These are phyloP conservation scores for Lachnellula cervina DNA, from an alignment of 2,329 filamentous ascomycete genomes.

Conservation along the genomic window DNA sequence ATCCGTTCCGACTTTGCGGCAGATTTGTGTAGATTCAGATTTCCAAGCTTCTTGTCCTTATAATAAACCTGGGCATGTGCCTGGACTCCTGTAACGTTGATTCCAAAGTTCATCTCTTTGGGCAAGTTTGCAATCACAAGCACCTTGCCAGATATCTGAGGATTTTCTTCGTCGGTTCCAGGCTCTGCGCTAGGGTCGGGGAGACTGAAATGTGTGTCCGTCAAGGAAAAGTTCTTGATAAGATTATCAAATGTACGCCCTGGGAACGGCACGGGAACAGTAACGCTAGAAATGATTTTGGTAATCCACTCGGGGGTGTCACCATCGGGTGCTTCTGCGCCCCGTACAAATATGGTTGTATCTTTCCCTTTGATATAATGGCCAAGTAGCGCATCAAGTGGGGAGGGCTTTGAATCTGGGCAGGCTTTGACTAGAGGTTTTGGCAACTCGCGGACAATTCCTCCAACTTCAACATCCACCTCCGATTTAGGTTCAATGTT, in stretches of 20 bases:
- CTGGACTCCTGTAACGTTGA: constrained; percentile 72
- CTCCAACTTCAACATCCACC: constrained; percentile 65
- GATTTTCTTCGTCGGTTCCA: constrained; percentile 64
- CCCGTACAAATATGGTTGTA: constrained; percentile 77
- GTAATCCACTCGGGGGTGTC: constrained; percentile 78
- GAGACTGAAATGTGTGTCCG: constrained; percentile 78
- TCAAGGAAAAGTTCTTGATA: constrained; percentile 82
- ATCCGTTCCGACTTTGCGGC: constrained; percentile 72
- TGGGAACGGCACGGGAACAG: constrained; percentile 77
- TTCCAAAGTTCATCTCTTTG: constrained; percentile 77
- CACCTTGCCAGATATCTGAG: constrained; percentile 78
- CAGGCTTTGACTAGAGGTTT: constrained; percentile 68
- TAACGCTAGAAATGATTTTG: constrained; percentile 74
- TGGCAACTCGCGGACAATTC: constrained; percentile 68
- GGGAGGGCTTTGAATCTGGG: constrained; percentile 72
- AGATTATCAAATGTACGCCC: constrained; percentile 76
- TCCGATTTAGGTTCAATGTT: constrained; percentile 63
- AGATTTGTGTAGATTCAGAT: constrained; percentile 83
- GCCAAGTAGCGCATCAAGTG: constrained; percentile 75
- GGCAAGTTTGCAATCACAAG: constrained; percentile 75
- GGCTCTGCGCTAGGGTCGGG: constrained; percentile 77
- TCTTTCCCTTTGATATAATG: constrained; percentile 77
- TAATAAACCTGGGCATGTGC: constrained; percentile 80
- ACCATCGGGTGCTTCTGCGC: constrained; percentile 60
- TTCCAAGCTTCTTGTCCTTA: constrained; percentile 70